Conservation (phyloP, 768 basidiomycete genomes). For the Mycena rebaudengoi region DNA sequence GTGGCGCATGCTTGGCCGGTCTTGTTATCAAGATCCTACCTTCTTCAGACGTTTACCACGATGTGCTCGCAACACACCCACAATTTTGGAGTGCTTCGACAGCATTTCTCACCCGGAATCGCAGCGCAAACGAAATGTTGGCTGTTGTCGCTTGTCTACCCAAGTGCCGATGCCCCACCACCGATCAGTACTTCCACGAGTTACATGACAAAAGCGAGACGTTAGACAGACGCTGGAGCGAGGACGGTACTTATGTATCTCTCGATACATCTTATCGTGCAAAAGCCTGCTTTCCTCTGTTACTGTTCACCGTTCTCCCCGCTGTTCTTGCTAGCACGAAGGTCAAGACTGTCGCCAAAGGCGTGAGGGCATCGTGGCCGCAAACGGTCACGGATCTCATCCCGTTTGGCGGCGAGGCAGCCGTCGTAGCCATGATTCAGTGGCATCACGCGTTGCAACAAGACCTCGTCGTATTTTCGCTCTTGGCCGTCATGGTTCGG, state of each 20-base stretch:
- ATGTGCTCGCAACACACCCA: background rate
- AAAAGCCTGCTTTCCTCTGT: background rate
- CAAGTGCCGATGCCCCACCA: background rate
- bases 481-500: background rate
- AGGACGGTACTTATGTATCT: background rate
- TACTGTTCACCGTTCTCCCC: background rate
- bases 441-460: slow-evolving; percentile 9
- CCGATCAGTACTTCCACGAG: background rate
- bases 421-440: slow-evolving; percentile 19
- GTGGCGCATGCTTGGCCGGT: background rate
- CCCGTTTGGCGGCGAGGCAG: slow-evolving; percentile 8
- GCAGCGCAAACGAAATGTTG: background rate
- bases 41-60: background rate
- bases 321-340: background rate
- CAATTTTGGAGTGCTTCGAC: background rate
- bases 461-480: slow-evolving; percentile 8
- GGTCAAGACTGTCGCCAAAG: slow-evolving; percentile 20
- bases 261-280: background rate
- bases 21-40: background rate
- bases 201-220: background rate
- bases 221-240: background rate
- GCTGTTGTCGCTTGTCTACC: background rate
- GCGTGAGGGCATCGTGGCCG: slow-evolving; percentile 13
- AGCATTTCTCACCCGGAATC: background rate
- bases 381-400: slow-evolving; percentile 11